Percentiles rank a stretch among this genome's conserved stretches.
phyloP scores from a whole-genome alignment of 140 eudicot species.

The Anethum foeniculum region DNA sequence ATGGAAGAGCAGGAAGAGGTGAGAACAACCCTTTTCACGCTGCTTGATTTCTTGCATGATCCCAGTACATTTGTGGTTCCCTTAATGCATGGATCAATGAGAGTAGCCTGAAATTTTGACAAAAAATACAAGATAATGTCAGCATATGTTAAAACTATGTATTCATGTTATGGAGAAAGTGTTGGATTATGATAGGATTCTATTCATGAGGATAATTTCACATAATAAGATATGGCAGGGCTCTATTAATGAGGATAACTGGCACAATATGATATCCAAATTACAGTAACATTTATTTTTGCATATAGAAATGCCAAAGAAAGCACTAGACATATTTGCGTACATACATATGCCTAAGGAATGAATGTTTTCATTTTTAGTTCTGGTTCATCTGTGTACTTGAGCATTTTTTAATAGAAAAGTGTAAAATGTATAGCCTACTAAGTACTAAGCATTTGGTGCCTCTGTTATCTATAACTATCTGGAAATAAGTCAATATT shows the following conservation, averaged over 20 bases:
- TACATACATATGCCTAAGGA: neutral
- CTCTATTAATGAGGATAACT: neutral
- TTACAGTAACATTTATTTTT: neutral
- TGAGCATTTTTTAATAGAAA: neutral
- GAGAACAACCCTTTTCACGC: slow-evolving; percentile 72
- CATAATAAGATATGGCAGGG: neutral
- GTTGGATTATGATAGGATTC: neutral
- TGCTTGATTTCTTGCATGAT: slow-evolving; percentile 76
- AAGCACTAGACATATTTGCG: neutral
- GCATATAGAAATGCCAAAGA: neutral
- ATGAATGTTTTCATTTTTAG: neutral
- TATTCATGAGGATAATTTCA: neutral
- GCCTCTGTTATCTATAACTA: neutral
- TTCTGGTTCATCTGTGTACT: neutral
- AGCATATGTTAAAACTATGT: neutral
- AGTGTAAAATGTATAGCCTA: neutral
- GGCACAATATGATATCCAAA: neutral
- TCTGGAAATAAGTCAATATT: neutral
- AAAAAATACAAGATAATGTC: neutral
- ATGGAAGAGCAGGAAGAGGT: slow-evolving; percentile 91
- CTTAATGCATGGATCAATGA: slow-evolving; percentile 77
- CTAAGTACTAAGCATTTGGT: no score
- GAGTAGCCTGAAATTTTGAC: slow-evolving; percentile 40
- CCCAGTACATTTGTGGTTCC: slow-evolving; percentile 77
- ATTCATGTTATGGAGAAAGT: no score